Conservation (phyloP, 2,329 filamentous ascomycete species). For the Xylariaceae sp. region DNA sequence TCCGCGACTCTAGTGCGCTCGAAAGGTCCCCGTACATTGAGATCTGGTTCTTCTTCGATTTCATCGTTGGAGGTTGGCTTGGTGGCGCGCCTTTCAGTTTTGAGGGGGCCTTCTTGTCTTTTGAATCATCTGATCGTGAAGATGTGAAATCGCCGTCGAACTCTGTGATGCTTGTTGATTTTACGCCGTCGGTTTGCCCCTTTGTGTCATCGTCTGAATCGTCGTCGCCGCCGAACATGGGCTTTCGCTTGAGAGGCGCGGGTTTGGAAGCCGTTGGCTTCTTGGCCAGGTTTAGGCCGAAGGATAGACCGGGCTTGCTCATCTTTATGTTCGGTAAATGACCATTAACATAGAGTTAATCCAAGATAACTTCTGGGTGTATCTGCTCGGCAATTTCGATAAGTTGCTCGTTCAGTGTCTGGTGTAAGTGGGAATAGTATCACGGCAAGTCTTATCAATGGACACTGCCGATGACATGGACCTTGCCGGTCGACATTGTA, state of each 20-base stretch:
- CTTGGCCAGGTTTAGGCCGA: constrained; percentile 57
- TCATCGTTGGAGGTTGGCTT: constrained; percentile 40
- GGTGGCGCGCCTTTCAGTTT: constrained; percentile 32
- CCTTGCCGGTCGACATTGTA: no score
- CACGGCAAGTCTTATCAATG: no score
- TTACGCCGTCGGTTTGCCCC: constrained; percentile 31
- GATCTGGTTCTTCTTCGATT: constrained; percentile 39
- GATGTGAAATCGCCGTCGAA: constrained; percentile 42
- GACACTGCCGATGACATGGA: no score
- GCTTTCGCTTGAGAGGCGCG: constrained; percentile 46
- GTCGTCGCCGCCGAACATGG: constrained; percentile 53
- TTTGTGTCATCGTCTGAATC: constrained; percentile 50
- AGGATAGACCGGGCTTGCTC: constrained; percentile 40
- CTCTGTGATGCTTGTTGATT: constrained; percentile 55
- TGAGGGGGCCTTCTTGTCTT: constrained; percentile 30
- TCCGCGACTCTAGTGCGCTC: constrained; percentile 56
- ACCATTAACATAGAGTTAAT: not conserved
- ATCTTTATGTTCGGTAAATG: constrained; percentile 18
- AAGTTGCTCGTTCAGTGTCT: not conserved
- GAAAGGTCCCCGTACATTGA: constrained; percentile 61
- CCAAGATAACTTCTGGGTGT: not conserved
- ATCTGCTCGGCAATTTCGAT: not conserved
- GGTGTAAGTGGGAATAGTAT: no score
- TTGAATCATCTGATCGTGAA: constrained; percentile 24
- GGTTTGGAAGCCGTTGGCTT: constrained; percentile 50